Percentiles rank a stretch among this genome's conserved stretches.
These are phyloP conservation scores for Pleurotus salmoneostramineus DNA, from an alignment of 768 basidiomycete genomes.

Conservation along the genomic window DNA sequence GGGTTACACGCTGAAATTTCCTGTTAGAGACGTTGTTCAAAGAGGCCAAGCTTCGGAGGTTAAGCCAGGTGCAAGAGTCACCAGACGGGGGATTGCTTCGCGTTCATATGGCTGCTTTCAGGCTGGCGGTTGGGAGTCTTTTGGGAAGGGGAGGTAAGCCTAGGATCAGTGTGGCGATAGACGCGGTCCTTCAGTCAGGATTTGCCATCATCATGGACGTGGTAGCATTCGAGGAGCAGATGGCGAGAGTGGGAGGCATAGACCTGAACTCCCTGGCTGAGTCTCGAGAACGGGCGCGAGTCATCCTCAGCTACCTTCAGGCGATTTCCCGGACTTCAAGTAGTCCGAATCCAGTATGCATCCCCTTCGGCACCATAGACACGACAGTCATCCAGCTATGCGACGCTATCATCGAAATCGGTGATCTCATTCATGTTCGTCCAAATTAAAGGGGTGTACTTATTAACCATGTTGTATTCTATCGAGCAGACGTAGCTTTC, in stretches of 20 bases:
- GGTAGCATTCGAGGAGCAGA: neutral
- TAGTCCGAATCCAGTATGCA: neutral
- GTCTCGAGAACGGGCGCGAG: neutral
- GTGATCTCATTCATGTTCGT: neutral
- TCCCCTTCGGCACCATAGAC: neutral
- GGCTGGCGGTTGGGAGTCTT: neutral
- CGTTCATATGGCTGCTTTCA: neutral
- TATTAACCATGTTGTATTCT: neutral
- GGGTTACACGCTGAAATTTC: no score
- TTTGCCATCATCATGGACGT: neutral
- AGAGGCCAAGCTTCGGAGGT: neutral
- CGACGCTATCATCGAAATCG: neutral
- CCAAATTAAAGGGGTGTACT: no score
- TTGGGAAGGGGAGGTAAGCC: neutral
- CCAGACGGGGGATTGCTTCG: neutral
- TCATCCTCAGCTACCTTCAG: neutral
- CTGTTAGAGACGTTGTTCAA: neutral
- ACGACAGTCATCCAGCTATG: neutral
- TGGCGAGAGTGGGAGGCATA: neutral
- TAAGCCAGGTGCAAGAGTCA: neutral
- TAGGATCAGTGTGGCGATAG: neutral
- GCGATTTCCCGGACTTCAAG: neutral
- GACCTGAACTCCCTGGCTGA: neutral
- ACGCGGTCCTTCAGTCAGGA: neutral
- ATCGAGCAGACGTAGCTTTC: conserved; percentile 43